phyloP scores from a whole-genome alignment of 768 basidiomycete genomes.

The Dacryopinax primogenitus region DNA sequence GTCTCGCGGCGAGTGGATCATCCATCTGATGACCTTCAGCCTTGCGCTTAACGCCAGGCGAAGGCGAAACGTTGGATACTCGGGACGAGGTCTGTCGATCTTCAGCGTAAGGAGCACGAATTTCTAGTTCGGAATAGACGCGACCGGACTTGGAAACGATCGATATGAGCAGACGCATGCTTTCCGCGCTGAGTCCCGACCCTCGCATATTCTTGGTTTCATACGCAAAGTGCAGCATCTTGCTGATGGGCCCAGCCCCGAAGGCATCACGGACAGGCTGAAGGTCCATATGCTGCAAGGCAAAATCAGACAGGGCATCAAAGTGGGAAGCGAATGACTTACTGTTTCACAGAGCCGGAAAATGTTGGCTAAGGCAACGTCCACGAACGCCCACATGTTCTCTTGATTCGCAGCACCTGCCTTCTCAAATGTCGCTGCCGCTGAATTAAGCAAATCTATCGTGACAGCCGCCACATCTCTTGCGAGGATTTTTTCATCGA shows the following conservation, averaged over 20 bases:
- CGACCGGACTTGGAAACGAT: neutral
- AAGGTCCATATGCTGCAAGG: neutral
- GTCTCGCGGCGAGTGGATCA: neutral
- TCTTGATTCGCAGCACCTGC: neutral
- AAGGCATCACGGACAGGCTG: neutral
- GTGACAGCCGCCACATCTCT: neutral
- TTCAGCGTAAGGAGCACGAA: neutral
- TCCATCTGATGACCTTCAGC: neutral
- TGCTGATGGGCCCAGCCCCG: neutral
- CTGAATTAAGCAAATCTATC: neutral
- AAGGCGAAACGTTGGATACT: neutral
- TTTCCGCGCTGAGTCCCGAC: neutral
- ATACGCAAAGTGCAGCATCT: neutral
- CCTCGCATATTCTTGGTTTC: neutral
- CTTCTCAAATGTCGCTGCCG: neutral
- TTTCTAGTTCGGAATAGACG: neutral
- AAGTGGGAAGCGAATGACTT: neutral
- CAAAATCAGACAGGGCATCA: neutral
- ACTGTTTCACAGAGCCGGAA: neutral
- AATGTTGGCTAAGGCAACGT: neutral
- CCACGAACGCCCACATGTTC: slow-evolving; percentile 3
- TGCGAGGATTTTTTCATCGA: neutral
- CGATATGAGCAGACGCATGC: neutral
- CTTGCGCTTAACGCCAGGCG: neutral
- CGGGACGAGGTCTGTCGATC: neutral